A percentile compares a stretch with the other conserved stretches of the same genome.
phyloP scores from a whole-genome alignment of 805 yeast species.

The Hanseniaspora mollemarum region DNA sequence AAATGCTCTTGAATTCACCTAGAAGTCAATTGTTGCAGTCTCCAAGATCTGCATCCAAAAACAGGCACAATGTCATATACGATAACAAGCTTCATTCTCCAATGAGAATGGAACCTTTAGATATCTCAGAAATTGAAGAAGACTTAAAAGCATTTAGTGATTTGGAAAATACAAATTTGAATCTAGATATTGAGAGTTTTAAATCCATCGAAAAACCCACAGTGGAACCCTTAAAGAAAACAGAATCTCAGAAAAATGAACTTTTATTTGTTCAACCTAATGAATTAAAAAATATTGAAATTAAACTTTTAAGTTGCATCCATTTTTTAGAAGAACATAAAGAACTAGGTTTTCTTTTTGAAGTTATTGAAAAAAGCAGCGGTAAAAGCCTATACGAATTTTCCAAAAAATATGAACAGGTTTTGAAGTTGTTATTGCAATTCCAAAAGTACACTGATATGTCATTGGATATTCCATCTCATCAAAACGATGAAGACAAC shows the following conservation, averaged over 20 bases:
- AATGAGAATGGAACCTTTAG: constrained; percentile 19
- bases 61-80: constrained; percentile 27
- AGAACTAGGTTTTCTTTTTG: constrained; percentile 39
- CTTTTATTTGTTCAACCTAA: constrained; percentile 48
- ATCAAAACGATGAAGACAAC: constrained; percentile 45
- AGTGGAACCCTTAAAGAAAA: not conserved
- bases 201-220: not conserved
- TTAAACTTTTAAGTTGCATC: constrained; percentile 37
- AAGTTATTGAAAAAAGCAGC: constrained; percentile 50
- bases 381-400: constrained; percentile 65
- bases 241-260: not conserved
- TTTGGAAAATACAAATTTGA: not conserved
- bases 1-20: constrained; percentile 9
- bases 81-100: constrained; percentile 30
- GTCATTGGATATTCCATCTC: constrained; percentile 44
- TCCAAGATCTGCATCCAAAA: constrained; percentile 18
- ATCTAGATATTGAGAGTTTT: constrained; percentile 3
- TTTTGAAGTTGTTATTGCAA: constrained; percentile 44
- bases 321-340: constrained; percentile 39
- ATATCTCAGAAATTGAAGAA: constrained; percentile 11
- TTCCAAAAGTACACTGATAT: constrained; percentile 43
- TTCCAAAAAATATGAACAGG: constrained; percentile 48
- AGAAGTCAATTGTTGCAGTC: constrained; percentile 15
- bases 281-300: constrained; percentile 41
- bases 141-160: constrained; percentile 10